Evolutionary conservation across 495 filamentous ascomycete species (phyloP).

Genomic region (Penicillium samsonianum): DNA sequence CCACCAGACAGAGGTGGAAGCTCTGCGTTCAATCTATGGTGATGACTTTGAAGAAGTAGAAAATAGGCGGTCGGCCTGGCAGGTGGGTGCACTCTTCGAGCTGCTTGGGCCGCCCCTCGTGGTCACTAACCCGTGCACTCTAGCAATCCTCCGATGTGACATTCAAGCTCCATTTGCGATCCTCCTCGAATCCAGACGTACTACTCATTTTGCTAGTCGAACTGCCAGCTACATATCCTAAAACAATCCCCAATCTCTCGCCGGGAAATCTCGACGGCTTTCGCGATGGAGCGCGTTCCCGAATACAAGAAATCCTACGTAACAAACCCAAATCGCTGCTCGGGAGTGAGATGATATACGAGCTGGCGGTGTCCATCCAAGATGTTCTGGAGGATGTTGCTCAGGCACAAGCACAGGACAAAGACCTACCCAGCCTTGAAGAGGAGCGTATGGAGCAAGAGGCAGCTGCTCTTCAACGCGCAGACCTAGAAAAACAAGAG

Average conservation of each 20-base stretch:
- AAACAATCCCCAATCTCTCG: slow-evolving; percentile 72
- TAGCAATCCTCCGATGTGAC: slow-evolving; percentile 74
- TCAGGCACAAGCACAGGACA: slow-evolving; percentile 65
- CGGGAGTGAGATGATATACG: slow-evolving; percentile 86
- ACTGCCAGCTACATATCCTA: slow-evolving; percentile 90
- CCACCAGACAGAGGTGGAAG: slow-evolving; percentile 86
- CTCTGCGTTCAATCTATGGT: slow-evolving; percentile 83
- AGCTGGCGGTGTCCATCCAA: slow-evolving; percentile 76
- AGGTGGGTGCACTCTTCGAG: slow-evolving; percentile 52
- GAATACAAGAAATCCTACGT: slow-evolving; percentile 68
- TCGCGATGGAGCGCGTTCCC: slow-evolving; percentile 62
- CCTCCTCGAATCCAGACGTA: slow-evolving; percentile 67
- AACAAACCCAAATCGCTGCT: slow-evolving; percentile 70
- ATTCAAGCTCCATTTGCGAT: slow-evolving; percentile 76
- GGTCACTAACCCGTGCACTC: slow-evolving; percentile 4
- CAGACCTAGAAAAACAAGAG: slow-evolving; percentile 55
- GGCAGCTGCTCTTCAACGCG: slow-evolving; percentile 54
- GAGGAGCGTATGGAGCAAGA: slow-evolving; percentile 79
- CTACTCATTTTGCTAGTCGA: slow-evolving; percentile 65
- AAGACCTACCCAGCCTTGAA: slow-evolving; percentile 80
- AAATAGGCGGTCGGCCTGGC: slow-evolving; percentile 77
- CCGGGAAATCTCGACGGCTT: slow-evolving; percentile 64
- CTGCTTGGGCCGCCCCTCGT: slow-evolving; percentile 3
- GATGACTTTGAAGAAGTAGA: slow-evolving; percentile 83
- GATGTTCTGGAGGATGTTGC: slow-evolving; percentile 89